A percentile compares a stretch with the other conserved stretches of the same genome.
phyloP scores from a whole-genome alignment of 176 grass and related monocot species.

The Cocos nucifera region DNA sequence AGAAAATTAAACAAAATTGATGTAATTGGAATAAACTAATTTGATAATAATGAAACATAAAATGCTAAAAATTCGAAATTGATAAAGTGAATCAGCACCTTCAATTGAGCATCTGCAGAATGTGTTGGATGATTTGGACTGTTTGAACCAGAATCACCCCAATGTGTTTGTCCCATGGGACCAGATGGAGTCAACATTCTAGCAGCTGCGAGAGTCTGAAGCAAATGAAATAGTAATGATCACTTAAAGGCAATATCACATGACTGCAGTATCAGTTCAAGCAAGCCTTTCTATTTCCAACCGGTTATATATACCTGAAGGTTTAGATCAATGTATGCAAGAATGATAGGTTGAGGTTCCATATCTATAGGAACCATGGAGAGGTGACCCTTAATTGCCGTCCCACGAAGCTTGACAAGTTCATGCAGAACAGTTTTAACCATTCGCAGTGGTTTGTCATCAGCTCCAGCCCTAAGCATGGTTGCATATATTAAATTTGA shows the following conservation, averaged over 20 bases:
- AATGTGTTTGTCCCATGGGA: constrained; percentile 85
- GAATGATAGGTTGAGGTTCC: constrained; percentile 98
- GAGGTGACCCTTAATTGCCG: constrained; percentile 96
- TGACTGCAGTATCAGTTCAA: no score
- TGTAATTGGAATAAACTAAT: not conserved
- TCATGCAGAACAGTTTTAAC: constrained; percentile 99
- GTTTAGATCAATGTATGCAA: constrained; percentile 98
- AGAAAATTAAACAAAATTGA: not conserved
- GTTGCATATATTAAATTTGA: constrained; percentile 7
- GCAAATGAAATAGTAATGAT: not conserved
- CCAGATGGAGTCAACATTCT: constrained; percentile 98
- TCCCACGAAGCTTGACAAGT: constrained; percentile 96
- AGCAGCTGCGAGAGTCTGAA: constrained; percentile 88
- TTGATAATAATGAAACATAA: not conserved
- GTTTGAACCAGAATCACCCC: constrained; percentile 82
- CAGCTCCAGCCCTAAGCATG: constrained; percentile 76
- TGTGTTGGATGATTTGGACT: constrained; percentile 62
- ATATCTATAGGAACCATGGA: constrained; percentile 99
- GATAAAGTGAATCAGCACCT: constrained; percentile 31
- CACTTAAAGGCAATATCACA: constrained; percentile 3
- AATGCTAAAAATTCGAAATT: not conserved
- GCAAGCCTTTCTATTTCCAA: not conserved
- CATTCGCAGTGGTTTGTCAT: constrained; percentile 97
- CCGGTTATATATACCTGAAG: constrained; percentile 74
- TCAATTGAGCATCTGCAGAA: constrained; percentile 81